A percentile compares a stretch with the other conserved stretches of the same genome.
Conservation (phyloP, 139 green algal genomes). For the Chlamydomonas incerta region DNA sequence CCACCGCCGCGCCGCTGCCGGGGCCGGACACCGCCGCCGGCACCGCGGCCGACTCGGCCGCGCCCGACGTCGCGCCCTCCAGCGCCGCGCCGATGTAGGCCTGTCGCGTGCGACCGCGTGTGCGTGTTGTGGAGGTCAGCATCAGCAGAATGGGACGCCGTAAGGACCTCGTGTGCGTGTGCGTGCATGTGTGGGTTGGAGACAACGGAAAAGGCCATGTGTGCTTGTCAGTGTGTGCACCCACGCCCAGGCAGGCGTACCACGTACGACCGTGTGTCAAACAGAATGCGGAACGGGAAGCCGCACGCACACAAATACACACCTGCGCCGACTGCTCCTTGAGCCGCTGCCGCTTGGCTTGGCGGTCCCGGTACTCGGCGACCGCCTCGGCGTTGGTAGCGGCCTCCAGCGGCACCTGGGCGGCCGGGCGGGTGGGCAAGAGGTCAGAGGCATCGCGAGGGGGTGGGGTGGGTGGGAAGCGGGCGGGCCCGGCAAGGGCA, state of each 20-base stretch:
- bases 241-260: no score
- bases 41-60: neutral
- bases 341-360: constrained; percentile 80
- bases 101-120: no score
- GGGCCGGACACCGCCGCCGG: constrained; percentile 7
- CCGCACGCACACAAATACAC: neutral
- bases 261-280: no score
- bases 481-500: no score
- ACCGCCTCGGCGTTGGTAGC: constrained; percentile 88
- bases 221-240: no score
- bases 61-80: neutral
- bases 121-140: neutral
- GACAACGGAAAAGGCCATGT: no score
- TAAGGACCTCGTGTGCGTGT: no score
- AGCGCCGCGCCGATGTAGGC: constrained; percentile 65
- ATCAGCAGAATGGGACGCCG: neutral
- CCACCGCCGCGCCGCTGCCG: constrained; percentile 9
- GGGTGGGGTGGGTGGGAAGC: no score
- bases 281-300: no score
- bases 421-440: no score
- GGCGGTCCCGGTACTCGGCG: constrained; percentile 76
- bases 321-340: constrained; percentile 63
- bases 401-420: constrained; percentile 90
- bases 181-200: no score
- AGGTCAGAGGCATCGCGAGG: no score